Base-by-base conservation (phyloP, 1,284 basidiomycete species). In the Trametes hirsuta region DNA sequence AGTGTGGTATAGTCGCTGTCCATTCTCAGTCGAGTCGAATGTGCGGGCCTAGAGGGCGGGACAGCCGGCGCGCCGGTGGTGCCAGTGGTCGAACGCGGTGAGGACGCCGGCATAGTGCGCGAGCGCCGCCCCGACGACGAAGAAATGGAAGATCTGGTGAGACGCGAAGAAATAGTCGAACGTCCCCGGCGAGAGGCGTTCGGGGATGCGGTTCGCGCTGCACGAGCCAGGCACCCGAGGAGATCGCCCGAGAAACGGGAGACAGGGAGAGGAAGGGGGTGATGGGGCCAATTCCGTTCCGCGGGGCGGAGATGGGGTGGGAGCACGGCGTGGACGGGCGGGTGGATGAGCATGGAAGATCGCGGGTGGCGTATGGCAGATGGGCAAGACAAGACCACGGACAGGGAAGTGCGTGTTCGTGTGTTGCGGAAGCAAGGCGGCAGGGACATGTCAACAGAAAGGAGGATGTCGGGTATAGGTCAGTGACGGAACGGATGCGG, bases 91-190 rank as follows among this genome's bases (percentile, higher is more conserved):
- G 67, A 90, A 80, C 42, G 79, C 80, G 22, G 77, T 81, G 65
- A 86, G 68, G 55, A 90, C 76, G 66, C 84, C 83, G 46, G 74
- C 72, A 75, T 92, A 95, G 72, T 95, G 93, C 39, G 86, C 81
- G 62, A 90, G 77, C 11, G 91, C 92, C 2, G 92, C 95, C 24
- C 86, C 73, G 47, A 96, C 80, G 25, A 96, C 94, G 70, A 86
- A 88, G 66, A 85, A 71, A 72, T 97, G 95, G 75, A 97, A 97
- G 69, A 95, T 90, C 75, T 91, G 90, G 78, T 95, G 94, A 35
- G 90, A 93, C 0, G 90, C 83, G 55, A 89, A 85, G 66, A 95
- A 82, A 71, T 84, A 83, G 76, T 97, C 94, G 71, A 95, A 95
- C 63, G 76, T 84, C 52, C 93, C 93, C 1, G 93, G 93, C 10